phyloP scores from a whole-genome alignment of 2,329 filamentous ascomycete genomes.

The Botrytis galanthina region DNA sequence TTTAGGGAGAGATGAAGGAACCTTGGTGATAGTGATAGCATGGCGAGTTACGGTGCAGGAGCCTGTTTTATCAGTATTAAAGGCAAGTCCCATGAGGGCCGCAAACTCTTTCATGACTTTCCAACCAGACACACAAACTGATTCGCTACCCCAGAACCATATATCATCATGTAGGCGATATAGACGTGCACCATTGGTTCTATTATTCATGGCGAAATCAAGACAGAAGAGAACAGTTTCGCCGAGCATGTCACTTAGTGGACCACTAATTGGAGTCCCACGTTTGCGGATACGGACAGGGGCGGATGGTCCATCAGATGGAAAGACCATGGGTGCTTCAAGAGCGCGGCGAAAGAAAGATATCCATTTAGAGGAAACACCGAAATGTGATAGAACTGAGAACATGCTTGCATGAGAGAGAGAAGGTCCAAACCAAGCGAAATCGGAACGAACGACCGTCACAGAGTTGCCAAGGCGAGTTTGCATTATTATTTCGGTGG shows the following conservation, averaged over 20 bases:
- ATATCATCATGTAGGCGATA: conserved; percentile 65
- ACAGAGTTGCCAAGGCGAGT: conserved; percentile 43
- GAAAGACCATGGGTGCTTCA: conserved; percentile 56
- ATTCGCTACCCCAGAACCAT: conserved; percentile 64
- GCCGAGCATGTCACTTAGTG: conserved; percentile 57
- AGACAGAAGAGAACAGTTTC: conserved; percentile 62
- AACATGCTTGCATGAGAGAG: conserved; percentile 59
- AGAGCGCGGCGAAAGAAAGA: conserved; percentile 59
- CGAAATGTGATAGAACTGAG: conserved; percentile 57
- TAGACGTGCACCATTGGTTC: conserved; percentile 52
- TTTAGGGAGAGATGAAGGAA: conserved; percentile 43
- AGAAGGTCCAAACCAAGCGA: conserved; percentile 56
- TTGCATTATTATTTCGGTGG: conserved; percentile 51
- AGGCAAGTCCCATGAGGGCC: conserved; percentile 51
- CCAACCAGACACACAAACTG: conserved; percentile 55
- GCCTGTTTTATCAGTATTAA: conserved; percentile 59
- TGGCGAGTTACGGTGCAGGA: conserved; percentile 43
- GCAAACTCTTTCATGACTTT: conserved; percentile 54
- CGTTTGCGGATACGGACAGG: conserved; percentile 48
- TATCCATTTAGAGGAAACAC: conserved; percentile 55
- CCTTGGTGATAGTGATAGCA: conserved; percentile 22
- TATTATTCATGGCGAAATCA: conserved; percentile 61
- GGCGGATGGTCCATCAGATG: conserved; percentile 49
- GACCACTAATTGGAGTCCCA: conserved; percentile 58
- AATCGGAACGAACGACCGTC: conserved; percentile 56